phyloP scores from a whole-genome alignment of 768 basidiomycete species.

The Boletellus sp. region DNA sequence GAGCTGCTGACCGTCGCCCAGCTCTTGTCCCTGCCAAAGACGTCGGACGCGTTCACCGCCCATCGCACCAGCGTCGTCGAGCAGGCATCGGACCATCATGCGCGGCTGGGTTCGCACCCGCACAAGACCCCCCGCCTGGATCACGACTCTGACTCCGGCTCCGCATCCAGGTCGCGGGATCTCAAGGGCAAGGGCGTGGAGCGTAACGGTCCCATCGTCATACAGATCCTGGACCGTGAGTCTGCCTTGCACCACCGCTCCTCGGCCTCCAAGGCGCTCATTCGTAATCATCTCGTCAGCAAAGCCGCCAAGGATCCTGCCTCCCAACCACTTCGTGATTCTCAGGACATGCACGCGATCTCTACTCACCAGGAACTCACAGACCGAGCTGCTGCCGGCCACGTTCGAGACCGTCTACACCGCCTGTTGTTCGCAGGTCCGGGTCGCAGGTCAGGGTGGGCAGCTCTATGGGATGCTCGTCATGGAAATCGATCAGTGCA shows the following conservation, averaged over 20 bases:
- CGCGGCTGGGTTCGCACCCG: constrained; percentile 55
- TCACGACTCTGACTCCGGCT: constrained; percentile 63
- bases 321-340: constrained; percentile 25
- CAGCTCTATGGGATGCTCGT: constrained; percentile 55
- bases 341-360: constrained; percentile 37
- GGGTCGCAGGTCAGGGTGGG: constrained; percentile 50
- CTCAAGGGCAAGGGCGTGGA: constrained; percentile 23
- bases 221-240: constrained; percentile 44
- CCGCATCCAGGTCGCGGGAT: constrained; percentile 54
- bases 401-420: constrained; percentile 56
- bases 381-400: constrained; percentile 34
- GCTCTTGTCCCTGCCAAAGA: constrained; percentile 47
- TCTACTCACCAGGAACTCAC: constrained; percentile 37
- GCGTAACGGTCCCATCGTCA: constrained; percentile 39
- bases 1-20: constrained; percentile 29
- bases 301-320: constrained; percentile 4
- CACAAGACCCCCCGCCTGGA: constrained; percentile 67
- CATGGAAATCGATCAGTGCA: constrained; percentile 57
- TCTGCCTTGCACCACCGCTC: background rate
- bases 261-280: background rate
- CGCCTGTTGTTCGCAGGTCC: constrained; percentile 55
- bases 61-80: constrained; percentile 38
- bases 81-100: constrained; percentile 25
- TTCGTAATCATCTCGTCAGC: constrained; percentile 1
- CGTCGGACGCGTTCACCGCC: constrained; percentile 48